Evolutionary conservation across 257 asterid genomes (phyloP).

Genomic region (Rauvolfia tetraphylla): DNA sequence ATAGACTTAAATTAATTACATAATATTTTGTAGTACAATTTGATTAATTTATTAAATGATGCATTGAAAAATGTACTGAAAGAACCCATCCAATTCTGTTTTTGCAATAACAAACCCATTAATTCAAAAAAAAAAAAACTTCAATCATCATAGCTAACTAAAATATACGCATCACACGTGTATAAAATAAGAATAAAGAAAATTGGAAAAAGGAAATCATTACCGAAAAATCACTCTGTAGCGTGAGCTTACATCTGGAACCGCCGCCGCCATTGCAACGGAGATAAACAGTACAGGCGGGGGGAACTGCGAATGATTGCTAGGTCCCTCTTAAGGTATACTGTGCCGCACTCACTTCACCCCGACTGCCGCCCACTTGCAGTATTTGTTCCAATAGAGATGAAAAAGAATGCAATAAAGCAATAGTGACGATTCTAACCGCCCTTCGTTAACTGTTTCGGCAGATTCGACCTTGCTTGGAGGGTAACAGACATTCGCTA

Average conservation of each 20-base stretch:
- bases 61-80: no score
- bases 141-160: no score
- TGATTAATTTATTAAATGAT: no score
- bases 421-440: not conserved
- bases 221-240: no score
- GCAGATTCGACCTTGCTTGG: conserved; percentile 41
- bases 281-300: not conserved
- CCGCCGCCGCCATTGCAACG: conserved; percentile 7
- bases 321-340: conserved; percentile 40
- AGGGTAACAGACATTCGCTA: conserved; percentile 19
- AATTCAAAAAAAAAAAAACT: no score
- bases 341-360: not conserved
- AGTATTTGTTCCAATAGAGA: not conserved
- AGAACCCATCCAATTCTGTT: no score
- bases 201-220: no score
- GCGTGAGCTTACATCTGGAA: not conserved
- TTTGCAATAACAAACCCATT: no score
- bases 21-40: no score
- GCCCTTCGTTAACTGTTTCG: not conserved
- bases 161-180: no score
- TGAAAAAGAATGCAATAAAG: not conserved
- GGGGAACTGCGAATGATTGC: conserved; percentile 26
- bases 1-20: no score
- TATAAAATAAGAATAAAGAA: no score
- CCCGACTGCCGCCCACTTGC: not conserved